Evolutionary conservation across 2,329 filamentous ascomycete genomes (phyloP), one percentile per base, ranked within the genome.

Genomic region (Fusarium redolens): DNA sequence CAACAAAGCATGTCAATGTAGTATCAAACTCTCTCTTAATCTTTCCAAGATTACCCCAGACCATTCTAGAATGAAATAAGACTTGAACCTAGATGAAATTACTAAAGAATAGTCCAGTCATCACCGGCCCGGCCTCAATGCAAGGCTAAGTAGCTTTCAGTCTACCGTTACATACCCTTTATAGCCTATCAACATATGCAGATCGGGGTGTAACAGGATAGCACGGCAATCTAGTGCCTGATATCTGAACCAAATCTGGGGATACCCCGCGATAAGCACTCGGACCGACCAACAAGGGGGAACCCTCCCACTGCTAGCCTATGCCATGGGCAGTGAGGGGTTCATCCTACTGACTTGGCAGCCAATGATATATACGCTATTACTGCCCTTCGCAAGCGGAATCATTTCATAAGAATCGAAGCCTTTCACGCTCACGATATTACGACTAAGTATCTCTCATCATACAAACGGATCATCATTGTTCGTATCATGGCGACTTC

Each of bases 361-460:
- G 18, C 38, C 30, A 31, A 38, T 61, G 4, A 25, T 13, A 37
- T 4, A n/a, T 14, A 15, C 8, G 6, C 1, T 38, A 31, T 31
- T 38, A 25, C 6, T 12, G 14, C 20, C 22, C 31, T 14, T 35
- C 5, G 5, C 11, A 3, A n/a, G 9, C 4, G 12, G 2, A 18
- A 35, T 7, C 3, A 33, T 18, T 47, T 3, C 25, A 22, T 13
- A 18, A 12, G 13, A 28, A 6, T 25, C 8, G 1, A 22, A 17
- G 2, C 1, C 3, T 17, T 22, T 12, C 4, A 2, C 4, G 14
- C 37, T 41, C 7, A 3, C 0, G 11, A 18, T 11, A 7, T 15
- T 25, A 11, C 20, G 10, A 9, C 11, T 41, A 8, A 10, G 7
- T n/a, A 57, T 45, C 12, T 13, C 22, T 20, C 4, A 6, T 33